Conservation (phyloP, 371 early-diverging fungal species). For the Lichtheimia hyalospora region DNA sequence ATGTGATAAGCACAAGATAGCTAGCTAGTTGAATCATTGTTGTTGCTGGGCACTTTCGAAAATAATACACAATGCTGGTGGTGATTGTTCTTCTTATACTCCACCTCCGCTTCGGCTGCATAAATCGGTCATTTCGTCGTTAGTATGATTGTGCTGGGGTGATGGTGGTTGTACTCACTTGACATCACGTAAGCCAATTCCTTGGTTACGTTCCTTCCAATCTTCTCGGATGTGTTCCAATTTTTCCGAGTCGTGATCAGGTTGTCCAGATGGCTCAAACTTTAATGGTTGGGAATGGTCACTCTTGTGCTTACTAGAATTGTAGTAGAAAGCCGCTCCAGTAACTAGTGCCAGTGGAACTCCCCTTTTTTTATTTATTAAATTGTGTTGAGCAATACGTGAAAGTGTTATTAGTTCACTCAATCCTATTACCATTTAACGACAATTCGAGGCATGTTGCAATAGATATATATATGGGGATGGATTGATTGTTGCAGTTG, state of each 20-base stretch:
- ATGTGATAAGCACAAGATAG: conserved; percentile 1
- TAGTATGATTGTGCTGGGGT: no score
- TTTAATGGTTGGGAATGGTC: conserved; percentile 24
- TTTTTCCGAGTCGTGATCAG: conserved; percentile 31
- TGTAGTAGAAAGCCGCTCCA: conserved; percentile 7
- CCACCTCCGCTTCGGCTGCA: conserved; percentile 43
- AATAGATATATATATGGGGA: no score
- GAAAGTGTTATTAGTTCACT: no score
- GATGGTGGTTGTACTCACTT: conserved; percentile 20
- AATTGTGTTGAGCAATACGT: no score
- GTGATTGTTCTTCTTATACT: conserved; percentile 14
- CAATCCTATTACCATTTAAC: no score
- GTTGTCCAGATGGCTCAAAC: conserved; percentile 36
- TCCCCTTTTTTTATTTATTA: background rate
- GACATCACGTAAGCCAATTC: conserved; percentile 44
- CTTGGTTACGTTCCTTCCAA: conserved; percentile 40
- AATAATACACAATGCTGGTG: background rate
- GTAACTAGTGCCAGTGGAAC: conserved; percentile 11
- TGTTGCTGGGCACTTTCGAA: background rate
- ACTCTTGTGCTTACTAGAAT: background rate
- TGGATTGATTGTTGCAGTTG: background rate
- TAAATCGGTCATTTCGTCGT: conserved; percentile 3
- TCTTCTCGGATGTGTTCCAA: conserved; percentile 41
- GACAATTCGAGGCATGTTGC: no score
- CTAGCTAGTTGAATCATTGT: background rate